These are phyloP conservation scores for Mycena belliarum DNA, from an alignment of 768 basidiomycete species.

Conservation along the genomic window DNA sequence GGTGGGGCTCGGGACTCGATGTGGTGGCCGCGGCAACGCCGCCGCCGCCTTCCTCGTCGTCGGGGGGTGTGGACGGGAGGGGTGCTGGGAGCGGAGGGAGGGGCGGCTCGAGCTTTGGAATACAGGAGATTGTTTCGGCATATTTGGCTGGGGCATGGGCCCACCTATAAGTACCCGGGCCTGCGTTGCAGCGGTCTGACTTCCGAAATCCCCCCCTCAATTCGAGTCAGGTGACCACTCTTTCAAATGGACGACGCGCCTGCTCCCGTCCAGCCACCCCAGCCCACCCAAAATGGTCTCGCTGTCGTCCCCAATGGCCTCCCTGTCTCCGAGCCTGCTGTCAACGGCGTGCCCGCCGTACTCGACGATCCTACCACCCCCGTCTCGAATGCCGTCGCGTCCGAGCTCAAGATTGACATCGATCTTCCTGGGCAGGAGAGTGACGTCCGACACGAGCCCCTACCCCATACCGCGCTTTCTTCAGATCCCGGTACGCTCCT, in stretches of 20 bases:
- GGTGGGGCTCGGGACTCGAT: no score
- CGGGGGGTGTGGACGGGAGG: no score
- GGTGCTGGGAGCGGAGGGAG: no score
- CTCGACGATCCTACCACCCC: constrained; percentile 63
- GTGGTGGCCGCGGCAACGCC: no score
- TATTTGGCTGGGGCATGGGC: no score
- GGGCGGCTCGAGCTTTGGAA: no score
- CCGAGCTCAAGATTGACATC: constrained; percentile 64
- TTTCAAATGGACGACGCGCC: constrained; percentile 19
- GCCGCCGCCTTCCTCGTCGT: no score
- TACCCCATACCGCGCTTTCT: constrained; percentile 45
- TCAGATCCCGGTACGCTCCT: constrained; percentile 53
- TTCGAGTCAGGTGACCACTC: not conserved
- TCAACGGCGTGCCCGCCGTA: constrained; percentile 16
- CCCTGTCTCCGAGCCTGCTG: constrained; percentile 34
- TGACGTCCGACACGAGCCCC: constrained; percentile 63
- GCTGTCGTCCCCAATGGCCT: constrained; percentile 32
- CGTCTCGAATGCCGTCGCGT: constrained; percentile 47
- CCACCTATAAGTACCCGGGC: no score
- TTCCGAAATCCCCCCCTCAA: not conserved
- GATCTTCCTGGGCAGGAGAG: constrained; percentile 66
- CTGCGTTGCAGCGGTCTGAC: not conserved
- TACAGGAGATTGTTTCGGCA: no score
- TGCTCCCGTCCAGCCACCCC: not conserved
- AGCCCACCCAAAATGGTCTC: constrained; percentile 37